phyloP scores from a whole-genome alignment of 352 stramenopile species.

The Pythium scleroteichum region DNA sequence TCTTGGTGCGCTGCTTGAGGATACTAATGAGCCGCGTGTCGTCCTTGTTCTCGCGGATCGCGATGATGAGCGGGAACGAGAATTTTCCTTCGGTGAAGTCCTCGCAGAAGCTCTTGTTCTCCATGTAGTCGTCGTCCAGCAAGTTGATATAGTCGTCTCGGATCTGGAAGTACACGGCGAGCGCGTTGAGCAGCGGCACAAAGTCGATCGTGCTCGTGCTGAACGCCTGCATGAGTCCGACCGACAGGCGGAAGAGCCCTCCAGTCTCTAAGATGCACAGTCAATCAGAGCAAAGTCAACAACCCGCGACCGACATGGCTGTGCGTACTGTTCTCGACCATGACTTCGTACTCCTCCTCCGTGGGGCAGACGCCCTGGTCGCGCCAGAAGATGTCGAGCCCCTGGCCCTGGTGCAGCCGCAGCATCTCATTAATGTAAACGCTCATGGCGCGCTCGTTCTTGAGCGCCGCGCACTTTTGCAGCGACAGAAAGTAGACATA shows the following conservation, averaged over 20 bases:
- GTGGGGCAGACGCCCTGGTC: conserved; percentile 90
- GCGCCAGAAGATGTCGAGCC: conserved; percentile 95
- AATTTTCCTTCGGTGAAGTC: conserved; percentile 98
- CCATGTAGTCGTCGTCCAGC: conserved; percentile 95
- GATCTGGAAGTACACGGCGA: conserved; percentile 98
- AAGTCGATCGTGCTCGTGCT: conserved; percentile 76
- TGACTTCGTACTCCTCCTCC: conserved; percentile 91
- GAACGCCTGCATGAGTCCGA: conserved; percentile 94
- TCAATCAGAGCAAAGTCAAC: conserved; percentile 9
- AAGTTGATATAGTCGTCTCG: conserved; percentile 98
- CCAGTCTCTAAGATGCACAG: conserved; percentile 93
- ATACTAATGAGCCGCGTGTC: conserved; percentile 94
- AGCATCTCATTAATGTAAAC: conserved; percentile 96
- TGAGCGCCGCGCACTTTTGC: conserved; percentile 88
- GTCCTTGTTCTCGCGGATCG: conserved; percentile 58
- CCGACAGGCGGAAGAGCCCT: conserved; percentile 95
- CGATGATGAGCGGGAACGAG: conserved; percentile 89
- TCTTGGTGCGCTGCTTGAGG: conserved; percentile 95
- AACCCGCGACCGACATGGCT: background rate
- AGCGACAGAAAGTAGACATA: conserved; percentile 98
- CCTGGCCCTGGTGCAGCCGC: conserved; percentile 94
- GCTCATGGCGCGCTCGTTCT: conserved; percentile 81
- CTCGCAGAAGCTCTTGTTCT: conserved; percentile 98
- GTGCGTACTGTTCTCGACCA: conserved; percentile 93
- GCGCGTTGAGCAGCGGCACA: conserved; percentile 89